phyloP scores from a whole-genome alignment of 192 early-diverging fungal genomes.

The Ramicandelaber brevisporus region DNA sequence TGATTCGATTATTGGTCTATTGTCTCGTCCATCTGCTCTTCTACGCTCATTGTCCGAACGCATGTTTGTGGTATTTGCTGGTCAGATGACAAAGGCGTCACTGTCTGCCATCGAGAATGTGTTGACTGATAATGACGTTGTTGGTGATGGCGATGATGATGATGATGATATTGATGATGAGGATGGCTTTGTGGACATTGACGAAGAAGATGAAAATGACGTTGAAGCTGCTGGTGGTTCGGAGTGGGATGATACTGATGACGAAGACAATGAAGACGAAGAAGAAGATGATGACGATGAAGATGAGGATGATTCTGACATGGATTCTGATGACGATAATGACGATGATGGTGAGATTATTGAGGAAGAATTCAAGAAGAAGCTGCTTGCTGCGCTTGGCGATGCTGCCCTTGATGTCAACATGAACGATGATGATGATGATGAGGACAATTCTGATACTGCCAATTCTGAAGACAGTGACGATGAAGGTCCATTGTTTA shows the following conservation, averaged over 20 bases:
- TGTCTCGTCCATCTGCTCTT: constrained; percentile 56
- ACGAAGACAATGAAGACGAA: constrained; percentile 14
- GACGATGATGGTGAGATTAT: constrained; percentile 18
- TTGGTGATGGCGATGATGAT: constrained; percentile 22
- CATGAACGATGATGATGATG: constrained; percentile 5
- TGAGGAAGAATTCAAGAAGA: constrained; percentile 51
- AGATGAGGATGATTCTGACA: constrained; percentile 18
- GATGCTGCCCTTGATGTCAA: constrained; percentile 1
- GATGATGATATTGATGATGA: constrained; percentile 16
- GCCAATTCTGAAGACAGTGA: constrained; percentile 30
- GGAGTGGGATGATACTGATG: constrained; percentile 16
- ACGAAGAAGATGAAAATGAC: constrained; percentile 22
- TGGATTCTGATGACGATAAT: constrained; percentile 22
- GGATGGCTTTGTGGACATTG: constrained; percentile 12
- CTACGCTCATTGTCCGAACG: constrained; percentile 50
- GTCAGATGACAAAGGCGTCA: constrained; percentile 39
- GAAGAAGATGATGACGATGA: constrained; percentile 19
- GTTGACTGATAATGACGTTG: constrained; percentile 26
- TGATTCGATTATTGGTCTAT: constrained; percentile 70
- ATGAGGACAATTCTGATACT: constrained; percentile 17
- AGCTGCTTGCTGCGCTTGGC: constrained; percentile 43
- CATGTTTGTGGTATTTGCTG: constrained; percentile 64
- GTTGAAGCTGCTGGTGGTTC: constrained; percentile 12
- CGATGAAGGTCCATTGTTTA: constrained; percentile 27
- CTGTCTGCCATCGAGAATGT: constrained; percentile 54